Base-by-base conservation (phyloP, 495 filamentous ascomycete genomes). In the Xylaria scruposa region DNA sequence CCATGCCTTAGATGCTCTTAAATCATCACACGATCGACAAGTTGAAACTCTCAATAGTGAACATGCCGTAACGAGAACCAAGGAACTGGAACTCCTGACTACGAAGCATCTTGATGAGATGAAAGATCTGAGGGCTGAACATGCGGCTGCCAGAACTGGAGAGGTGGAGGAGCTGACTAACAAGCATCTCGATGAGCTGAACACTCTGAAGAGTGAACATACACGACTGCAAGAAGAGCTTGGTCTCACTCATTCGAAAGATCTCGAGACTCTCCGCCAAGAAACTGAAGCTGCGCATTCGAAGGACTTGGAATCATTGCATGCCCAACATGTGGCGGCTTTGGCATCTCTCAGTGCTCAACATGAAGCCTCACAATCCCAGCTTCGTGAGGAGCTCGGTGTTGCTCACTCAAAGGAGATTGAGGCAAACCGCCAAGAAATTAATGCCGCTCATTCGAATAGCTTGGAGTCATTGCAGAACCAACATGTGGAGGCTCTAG, bases 1-100 rank as follows among this genome's bases (percentile, higher is more conserved):
- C 24, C 77, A 78, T 31, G 76, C 74, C 26, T 40, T 78, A 17
- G 77, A 79, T 29, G 74, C 77, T 19, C 68, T 79, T 0, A 77
- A 76, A 62, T 76, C 77, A 38, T 63, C 77, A 2, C 74, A 78
- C 63, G 77, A 78, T 58, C 74, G 76, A 21, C 72, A 74, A 33
- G 47, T 79, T 17, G 75, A 76, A 21, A 63, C 70, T 2, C 53
- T 79, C 38, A 78, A 62, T 68, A 79, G 63, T 56, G 77, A 79
- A 21, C 65, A 74, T 67, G 67, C 74, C 26, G 59, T 73, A 38
- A 38, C 69, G 19, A 73, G 71, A 63, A 70, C 66, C 4, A 76
- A 70, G 21, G 77, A 79, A 49, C 17, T 79, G 4, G 75, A 77
- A 19, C 64, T 53, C 2, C 21, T 77, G 10, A 42, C 74, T 47